These are phyloP conservation scores for Corniculantispora saksenae DNA, from an alignment of 2,329 filamentous ascomycete species.

Conservation along the genomic window DNA sequence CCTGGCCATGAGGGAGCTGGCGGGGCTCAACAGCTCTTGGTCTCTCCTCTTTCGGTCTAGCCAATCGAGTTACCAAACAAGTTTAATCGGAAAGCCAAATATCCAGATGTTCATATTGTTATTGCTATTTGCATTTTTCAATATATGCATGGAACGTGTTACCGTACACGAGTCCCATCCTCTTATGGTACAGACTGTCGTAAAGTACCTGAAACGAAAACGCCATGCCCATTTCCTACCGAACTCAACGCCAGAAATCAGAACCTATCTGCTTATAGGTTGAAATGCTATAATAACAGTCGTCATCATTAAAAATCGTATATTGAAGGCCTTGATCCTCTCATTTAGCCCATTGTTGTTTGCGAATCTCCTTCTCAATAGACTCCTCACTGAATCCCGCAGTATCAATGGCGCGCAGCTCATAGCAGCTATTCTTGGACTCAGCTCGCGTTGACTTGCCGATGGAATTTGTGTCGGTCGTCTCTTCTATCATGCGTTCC, in stretches of 20 bases:
- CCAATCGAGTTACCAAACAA: background rate
- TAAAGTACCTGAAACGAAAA: background rate
- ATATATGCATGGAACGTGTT: background rate
- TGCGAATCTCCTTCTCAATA: background rate
- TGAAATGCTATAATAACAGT: background rate
- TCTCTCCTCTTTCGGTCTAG: background rate
- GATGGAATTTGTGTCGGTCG: background rate
- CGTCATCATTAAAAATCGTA: background rate
- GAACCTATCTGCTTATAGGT: background rate
- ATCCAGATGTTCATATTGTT: background rate
- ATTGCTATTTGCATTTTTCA: background rate
- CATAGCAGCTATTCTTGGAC: constrained; percentile 12
- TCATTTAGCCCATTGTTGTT: background rate
- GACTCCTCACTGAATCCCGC: constrained; percentile 6
- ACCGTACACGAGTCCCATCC: background rate
- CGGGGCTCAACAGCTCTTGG: background rate
- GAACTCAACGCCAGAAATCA: background rate
- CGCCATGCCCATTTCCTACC: background rate
- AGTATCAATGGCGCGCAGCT: constrained; percentile 6
- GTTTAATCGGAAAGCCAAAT: background rate
- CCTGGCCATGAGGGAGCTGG: background rate
- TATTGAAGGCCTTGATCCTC: background rate
- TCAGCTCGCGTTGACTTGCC: background rate
- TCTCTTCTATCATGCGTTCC: constrained; percentile 4
- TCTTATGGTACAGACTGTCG: background rate